phyloP scores from a whole-genome alignment of 805 yeast genomes.

The Debaryomyces maramus region DNA sequence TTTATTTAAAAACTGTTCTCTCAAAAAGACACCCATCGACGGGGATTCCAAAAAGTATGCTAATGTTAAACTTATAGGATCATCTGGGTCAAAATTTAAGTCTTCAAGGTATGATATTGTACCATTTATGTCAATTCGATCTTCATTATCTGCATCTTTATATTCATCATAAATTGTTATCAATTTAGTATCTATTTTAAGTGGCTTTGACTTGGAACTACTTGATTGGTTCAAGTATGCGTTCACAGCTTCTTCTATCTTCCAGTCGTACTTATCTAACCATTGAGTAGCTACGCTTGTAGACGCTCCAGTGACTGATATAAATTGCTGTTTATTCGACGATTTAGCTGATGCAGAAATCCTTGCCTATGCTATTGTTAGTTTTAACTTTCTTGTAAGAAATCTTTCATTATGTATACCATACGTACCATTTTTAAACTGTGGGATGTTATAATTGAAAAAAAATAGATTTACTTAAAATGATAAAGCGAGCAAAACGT shows the following conservation, averaged over 20 bases:
- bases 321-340: conserved; percentile 32
- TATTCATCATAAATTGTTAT: conserved; percentile 34
- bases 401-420: too few relatives aligned
- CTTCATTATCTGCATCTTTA: conserved; percentile 26
- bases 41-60: conserved; percentile 71
- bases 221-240: conserved; percentile 20
- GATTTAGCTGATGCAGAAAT: conserved; percentile 6
- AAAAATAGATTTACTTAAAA: too few relatives aligned
- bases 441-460: too few relatives aligned
- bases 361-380: conserved; percentile 1
- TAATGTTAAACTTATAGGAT: conserved; percentile 64
- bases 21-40: conserved; percentile 59
- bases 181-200: conserved; percentile 18
- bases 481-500: too few relatives aligned
- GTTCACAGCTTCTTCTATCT: conserved; percentile 32
- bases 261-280: conserved; percentile 31
- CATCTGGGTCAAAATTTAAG: conserved; percentile 72
- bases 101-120: conserved; percentile 68
- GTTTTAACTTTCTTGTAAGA: too few relatives aligned
- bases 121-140: conserved; percentile 72
- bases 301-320: conserved; percentile 41
- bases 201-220: not conserved
- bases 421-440: not conserved
- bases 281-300: conserved; percentile 34
- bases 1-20: conserved; percentile 49